These are phyloP conservation scores for Blastobotrys ciferrii DNA, from an alignment of 1,139 yeast genomes.

Conservation along the genomic window DNA sequence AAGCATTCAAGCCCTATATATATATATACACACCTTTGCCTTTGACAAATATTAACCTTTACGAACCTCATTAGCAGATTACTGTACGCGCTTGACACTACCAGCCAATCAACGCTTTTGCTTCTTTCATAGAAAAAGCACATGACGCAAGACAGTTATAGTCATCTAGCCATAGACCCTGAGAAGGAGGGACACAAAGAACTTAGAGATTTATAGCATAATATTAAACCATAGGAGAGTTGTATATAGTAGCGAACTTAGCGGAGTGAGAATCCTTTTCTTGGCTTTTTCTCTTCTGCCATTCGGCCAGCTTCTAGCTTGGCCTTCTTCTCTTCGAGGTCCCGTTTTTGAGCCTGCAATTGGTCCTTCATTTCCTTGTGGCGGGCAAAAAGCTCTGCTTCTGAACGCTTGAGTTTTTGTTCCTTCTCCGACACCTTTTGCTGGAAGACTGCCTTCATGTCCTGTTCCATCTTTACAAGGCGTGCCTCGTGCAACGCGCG, in stretches of 20 bases:
- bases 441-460: conserved; percentile 96
- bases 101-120: too few species aligned
- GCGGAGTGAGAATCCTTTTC: conserved; percentile 55
- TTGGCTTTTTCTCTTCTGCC: conserved; percentile 53
- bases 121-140: too few species aligned
- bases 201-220: not conserved
- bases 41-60: too few species aligned
- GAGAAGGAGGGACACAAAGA: too few species aligned
- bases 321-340: conserved; percentile 86
- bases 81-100: too few species aligned
- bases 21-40: too few species aligned
- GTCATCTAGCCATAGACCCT: too few species aligned
- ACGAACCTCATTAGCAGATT: too few species aligned
- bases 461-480: conserved; percentile 90
- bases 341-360: conserved; percentile 79
- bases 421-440: conserved; percentile 97
- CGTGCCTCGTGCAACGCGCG: conserved; percentile 91
- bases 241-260: conserved; percentile 24
- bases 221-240: conserved; percentile 5
- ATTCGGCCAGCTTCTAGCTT: conserved; percentile 74
- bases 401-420: conserved; percentile 93
- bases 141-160: too few species aligned
- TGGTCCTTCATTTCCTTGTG: conserved; percentile 98
- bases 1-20: too few species aligned
- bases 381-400: conserved; percentile 91